Evolutionary conservation across 495 filamentous ascomycete genomes (phyloP), one percentile per base, ranked within the genome.

Genomic region (Ramalina peruviana): DNA sequence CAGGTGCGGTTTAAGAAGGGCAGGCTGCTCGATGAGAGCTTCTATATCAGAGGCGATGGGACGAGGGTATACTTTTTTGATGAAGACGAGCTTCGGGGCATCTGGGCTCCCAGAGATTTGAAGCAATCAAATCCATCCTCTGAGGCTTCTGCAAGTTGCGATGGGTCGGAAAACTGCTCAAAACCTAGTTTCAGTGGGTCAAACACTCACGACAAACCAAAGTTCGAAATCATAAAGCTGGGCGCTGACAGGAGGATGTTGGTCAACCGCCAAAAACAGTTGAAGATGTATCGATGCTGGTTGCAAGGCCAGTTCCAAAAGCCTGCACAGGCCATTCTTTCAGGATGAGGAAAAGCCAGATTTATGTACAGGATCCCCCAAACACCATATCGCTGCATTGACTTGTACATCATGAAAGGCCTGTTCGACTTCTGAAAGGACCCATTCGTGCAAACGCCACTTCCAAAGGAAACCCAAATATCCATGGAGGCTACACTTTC

Each of bases 251-350:
- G 85, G 53, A 76, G 93, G 51, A 70, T 98, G 69, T 71, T 98
- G 42, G 89, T 98, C 49, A 98, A 98, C 62, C 81, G 92, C 40
- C 82, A 85, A 50, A 79, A 78, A 55, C 81, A 87, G 65, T 65
- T 96, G 9, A 97, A 97, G 68, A 98, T 98, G 92, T 96, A 96
- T 67, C 81, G 92, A 40, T 95, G 88, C 70, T 76, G 92, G 92
- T 81, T 97, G 63, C 92, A 98, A 63, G 93, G 85, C 19, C 79
- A 81, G 12, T 95, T 97, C 63, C 71, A 65, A 51, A 98, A 96
- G 66, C 75, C 77, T 25, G 23, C 23, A 25, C 13, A 48, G 26
- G 3, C n/a, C 16, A 61, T 6, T 37, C 4, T 16, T 16, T 40
- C 16, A 16, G 20, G 30, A 21, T 52, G 5, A 52, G 21, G 9